Percentiles rank a stretch among this genome's conserved stretches.
These are phyloP conservation scores for Tolypocladium album DNA, from an alignment of 2,329 filamentous ascomycete genomes.

Conservation along the genomic window DNA sequence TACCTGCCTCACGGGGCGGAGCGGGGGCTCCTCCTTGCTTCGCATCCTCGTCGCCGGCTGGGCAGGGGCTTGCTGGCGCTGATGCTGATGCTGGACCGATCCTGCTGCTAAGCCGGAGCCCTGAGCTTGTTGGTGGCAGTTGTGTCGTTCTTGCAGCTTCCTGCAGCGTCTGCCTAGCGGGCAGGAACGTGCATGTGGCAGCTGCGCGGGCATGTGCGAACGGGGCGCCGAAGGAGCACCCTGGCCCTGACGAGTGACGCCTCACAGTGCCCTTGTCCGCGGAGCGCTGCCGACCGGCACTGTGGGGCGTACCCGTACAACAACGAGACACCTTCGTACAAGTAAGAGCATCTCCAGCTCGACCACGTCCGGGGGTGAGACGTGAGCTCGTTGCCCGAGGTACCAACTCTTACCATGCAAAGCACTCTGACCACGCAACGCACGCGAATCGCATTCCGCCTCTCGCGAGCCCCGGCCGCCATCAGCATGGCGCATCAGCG, in stretches of 20 bases:
- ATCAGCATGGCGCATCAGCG: background rate
- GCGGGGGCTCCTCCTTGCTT: background rate
- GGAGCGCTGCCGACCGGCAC: background rate
- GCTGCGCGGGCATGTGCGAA: background rate
- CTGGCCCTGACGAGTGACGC: background rate
- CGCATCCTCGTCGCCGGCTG: background rate
- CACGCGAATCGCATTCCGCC: background rate
- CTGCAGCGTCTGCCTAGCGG: background rate
- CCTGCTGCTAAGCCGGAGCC: background rate
- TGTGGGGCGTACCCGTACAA: background rate
- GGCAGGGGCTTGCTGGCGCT: background rate
- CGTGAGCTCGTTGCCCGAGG: background rate
- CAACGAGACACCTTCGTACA: too few relatives aligned
- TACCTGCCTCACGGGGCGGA: slow-evolving; percentile 4
- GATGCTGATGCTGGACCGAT: background rate
- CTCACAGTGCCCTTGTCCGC: background rate
- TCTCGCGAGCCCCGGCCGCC: background rate
- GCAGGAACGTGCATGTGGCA: background rate
- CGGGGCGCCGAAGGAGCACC: background rate
- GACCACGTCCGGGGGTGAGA: background rate
- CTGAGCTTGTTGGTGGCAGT: background rate
- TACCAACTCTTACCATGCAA: too few relatives aligned
- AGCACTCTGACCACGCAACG: background rate
- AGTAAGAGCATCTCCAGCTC: too few relatives aligned
- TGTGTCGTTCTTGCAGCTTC: background rate